Evolutionary conservation across 148 eudicot species (phyloP).

Genomic region (Arctostaphylos glauca): DNA sequence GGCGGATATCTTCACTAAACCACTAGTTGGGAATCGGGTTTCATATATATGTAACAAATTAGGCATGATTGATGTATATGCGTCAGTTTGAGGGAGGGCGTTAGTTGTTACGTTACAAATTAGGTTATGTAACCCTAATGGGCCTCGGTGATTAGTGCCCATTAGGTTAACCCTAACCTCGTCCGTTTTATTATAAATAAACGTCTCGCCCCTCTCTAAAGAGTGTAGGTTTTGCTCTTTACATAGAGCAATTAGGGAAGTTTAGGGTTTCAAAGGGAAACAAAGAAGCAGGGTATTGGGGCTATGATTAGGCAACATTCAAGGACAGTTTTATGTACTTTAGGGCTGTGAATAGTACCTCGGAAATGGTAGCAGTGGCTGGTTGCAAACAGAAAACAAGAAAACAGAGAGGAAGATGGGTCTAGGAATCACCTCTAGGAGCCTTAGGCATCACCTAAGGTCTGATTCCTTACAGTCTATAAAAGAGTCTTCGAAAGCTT

Average conservation of each 20-base stretch:
- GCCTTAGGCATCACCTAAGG: not conserved
- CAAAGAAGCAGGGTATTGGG: not conserved
- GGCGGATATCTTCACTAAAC: too few species aligned
- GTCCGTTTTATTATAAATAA: too few species aligned
- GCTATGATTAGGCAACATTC: not conserved
- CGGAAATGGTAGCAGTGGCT: not conserved
- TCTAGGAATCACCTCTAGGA: not conserved
- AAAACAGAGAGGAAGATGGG: not conserved
- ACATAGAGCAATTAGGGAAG: not conserved
- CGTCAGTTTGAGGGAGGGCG: too few species aligned
- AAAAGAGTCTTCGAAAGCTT: not conserved
- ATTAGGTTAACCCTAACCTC: too few species aligned
- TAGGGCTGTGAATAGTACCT: not conserved
- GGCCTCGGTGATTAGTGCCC: too few species aligned
- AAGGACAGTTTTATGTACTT: not conserved
- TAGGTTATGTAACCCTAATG: too few species aligned
- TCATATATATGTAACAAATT: too few species aligned
- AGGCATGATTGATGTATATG: too few species aligned
- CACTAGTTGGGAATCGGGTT: too few species aligned
- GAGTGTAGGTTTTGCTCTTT: too few species aligned
- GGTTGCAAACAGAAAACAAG: not conserved
- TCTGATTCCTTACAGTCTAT: not conserved
- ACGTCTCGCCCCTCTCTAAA: too few species aligned
- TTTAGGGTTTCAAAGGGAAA: not conserved
- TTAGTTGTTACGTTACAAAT: too few species aligned